Evolutionary conservation across 2,329 filamentous ascomycete genomes (phyloP), one percentile per base, ranked within the genome.

Genomic region (Scedosporium boydii): DNA sequence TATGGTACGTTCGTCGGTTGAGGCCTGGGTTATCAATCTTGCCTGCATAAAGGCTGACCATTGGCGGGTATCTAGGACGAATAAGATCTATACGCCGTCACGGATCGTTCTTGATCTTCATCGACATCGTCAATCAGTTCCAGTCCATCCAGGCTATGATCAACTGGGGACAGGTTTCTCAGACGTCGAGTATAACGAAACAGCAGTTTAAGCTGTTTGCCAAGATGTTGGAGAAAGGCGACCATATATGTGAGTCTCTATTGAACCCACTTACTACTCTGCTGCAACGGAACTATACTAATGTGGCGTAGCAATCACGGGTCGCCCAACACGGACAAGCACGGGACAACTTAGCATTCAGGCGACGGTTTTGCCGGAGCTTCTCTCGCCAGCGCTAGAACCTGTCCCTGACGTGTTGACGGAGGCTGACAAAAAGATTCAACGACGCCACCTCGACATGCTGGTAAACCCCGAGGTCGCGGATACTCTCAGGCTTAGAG

Each of bases 391-490:
- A 1, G 87, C 88, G 67, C 80, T 97, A 64, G 89, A 93, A 67
- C 87, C 88, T 66, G 80, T 96, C 14, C 95, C 95, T 0, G 80
- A 86, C 41, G 82, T 82, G 62, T 78, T 96, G 58, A 81, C 82
- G 58, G 86, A 92, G 70, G 80, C 84, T 51, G 89, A 93, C 72
- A 89, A 85, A 42, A 86, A 86, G 66, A 87, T 88, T 46, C 85
- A 88, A 65, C 86, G 89, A 67, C 90, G 91, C 23, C 93, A 98
- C 76, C 82, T 96, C 46, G 91, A 97, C 73, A 85, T 96, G 74
- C 82, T 97, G 34, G 87, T 93, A 63, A 90, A 93, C 72, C 81
- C 80, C 41, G 77, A 82, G 46, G 82, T 86, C 2, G 78, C 86
- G 12, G 86, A 95, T 69, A 85, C 87, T 1, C 77, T 98, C 59